Percentiles rank a stretch among this genome's conserved stretches.
These are phyloP conservation scores for Onygenales sp. DNA, from an alignment of 2,329 filamentous ascomycete genomes.

Conservation along the genomic window DNA sequence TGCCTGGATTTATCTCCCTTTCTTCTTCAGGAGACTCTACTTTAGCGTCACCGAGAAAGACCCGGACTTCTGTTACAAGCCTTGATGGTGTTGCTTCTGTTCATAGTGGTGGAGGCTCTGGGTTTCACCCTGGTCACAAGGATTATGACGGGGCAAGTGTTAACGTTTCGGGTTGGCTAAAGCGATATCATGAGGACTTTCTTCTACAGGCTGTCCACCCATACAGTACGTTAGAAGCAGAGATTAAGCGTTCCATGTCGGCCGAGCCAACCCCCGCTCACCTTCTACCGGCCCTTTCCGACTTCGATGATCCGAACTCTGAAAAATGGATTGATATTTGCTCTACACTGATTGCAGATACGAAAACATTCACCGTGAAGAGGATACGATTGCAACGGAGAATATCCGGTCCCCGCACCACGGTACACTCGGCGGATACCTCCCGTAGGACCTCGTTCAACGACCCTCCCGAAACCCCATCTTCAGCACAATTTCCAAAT, in stretches of 20 bases:
- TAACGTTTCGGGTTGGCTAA: constrained; percentile 50
- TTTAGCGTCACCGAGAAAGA: constrained; percentile 33
- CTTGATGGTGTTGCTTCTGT: constrained; percentile 40
- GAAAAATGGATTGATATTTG: constrained; percentile 49
- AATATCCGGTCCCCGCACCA: constrained; percentile 21
- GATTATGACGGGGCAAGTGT: constrained; percentile 39
- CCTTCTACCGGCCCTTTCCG: constrained; percentile 21
- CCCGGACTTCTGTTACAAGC: constrained; percentile 41
- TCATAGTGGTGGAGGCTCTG: constrained; percentile 29
- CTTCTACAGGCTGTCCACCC: constrained; percentile 49
- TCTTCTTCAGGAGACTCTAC: constrained; percentile 38
- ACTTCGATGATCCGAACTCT: constrained; percentile 17
- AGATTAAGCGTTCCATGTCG: constrained; percentile 48
- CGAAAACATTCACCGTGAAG: constrained; percentile 45
- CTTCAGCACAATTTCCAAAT: constrained; percentile 18
- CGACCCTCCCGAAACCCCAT: constrained; percentile 13
- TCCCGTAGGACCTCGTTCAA: constrained; percentile 19
- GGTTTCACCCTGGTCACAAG: constrained; percentile 20
- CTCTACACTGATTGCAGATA: constrained; percentile 48
- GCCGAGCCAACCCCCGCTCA: constrained; percentile 39
- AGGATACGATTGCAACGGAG: constrained; percentile 45
- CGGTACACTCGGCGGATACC: constrained; percentile 14
- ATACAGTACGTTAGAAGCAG: constrained; percentile 42
- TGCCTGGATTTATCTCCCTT: constrained; percentile 42
- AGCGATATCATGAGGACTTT: constrained; percentile 50